Conservation (phyloP, 352 stramenopile species). For the Phytophthora multivora region DNA sequence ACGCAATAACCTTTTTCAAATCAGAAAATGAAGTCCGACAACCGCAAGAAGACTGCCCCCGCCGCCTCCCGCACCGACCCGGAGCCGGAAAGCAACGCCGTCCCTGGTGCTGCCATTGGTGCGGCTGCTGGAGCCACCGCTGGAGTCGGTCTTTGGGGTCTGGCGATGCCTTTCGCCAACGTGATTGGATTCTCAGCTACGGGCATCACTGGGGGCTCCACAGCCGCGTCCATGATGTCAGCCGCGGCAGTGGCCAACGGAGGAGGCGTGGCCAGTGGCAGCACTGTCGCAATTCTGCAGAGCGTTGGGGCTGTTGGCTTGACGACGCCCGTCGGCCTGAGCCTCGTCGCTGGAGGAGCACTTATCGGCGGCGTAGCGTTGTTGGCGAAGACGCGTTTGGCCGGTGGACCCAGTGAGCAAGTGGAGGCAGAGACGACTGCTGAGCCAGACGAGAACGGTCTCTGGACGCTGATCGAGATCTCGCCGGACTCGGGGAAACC, state of each 20-base stretch:
- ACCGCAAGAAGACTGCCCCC: background rate
- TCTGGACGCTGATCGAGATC: slow-evolving; percentile 25
- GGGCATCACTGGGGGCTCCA: slow-evolving; percentile 48
- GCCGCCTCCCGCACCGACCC: background rate
- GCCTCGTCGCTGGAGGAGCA: slow-evolving; percentile 25
- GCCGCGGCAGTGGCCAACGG: slow-evolving; percentile 50
- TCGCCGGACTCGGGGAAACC: slow-evolving; percentile 1
- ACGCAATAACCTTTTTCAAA: background rate
- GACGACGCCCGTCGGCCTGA: slow-evolving; percentile 29
- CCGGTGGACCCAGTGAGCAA: background rate
- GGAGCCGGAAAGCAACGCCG: background rate
- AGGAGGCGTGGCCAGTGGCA: slow-evolving; percentile 46
- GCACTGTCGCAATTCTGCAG: slow-evolving; percentile 49
- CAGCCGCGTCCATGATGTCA: slow-evolving; percentile 63
- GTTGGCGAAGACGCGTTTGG: slow-evolving; percentile 1
- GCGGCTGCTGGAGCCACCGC: slow-evolving; percentile 26
- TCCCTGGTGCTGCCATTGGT: slow-evolving; percentile 10
- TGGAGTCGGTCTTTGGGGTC: slow-evolving; percentile 27
- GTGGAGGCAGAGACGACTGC: background rate
- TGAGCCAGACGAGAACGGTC: background rate
- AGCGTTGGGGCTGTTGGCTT: slow-evolving; percentile 54
- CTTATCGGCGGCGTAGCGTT: slow-evolving; percentile 16
- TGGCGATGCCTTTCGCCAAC: slow-evolving; percentile 32
- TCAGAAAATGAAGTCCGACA: background rate
- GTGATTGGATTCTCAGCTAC: slow-evolving; percentile 43